Evolutionary conservation across 2,329 filamentous ascomycete genomes (phyloP), one percentile per base, ranked within the genome.

Genomic region (Huntiella decipiens): DNA sequence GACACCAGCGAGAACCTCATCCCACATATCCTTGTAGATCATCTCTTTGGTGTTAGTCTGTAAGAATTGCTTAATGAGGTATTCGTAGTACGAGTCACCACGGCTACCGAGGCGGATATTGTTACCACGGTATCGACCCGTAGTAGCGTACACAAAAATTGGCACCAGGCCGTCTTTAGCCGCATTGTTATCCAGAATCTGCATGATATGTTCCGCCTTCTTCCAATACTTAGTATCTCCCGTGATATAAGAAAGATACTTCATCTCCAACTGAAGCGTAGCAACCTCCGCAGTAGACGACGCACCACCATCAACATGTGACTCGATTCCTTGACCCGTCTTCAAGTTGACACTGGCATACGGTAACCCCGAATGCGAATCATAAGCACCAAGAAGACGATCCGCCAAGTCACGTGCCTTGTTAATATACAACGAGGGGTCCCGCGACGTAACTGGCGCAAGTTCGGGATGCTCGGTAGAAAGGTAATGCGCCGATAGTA

Each of bases 61-160:
- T 15, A 95, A 70, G 58, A 93, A 96, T 60, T 98, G 91, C 65
- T 98, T 98, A 67, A 96, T 92, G 43, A 98, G 74, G 60, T 98
- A 98, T 63, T 98, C 85, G 63, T 98, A 98, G 64, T 96, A 98
- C 41, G 87, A 95, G 65, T 98, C 91, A 39, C 91, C 91, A 51
- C 91, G 76, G 59, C 85, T 95, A 35, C 91, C 91, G 16, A 96
- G 70, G 13, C 91, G 82, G 56, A 98, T 88, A 57, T 95, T 93
- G 15, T 76, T 63, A 15, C 84, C 85, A 43, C 75, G 72, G 63
- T 96, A 98, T 45, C 75, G 65, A 47, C 91, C 91, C 10, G 67
- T 76, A 22, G 77, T 73, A 3, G 91, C 76, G 58, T 85, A 78
- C 53, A 98, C 80, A 62, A 81, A 96, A 56, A 96, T 96, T 32